A percentile compares a stretch with the other conserved stretches of the same genome.
phyloP scores from a whole-genome alignment of 371 early-diverging fungal species.

The Paraphysoderma sedebokerense region DNA sequence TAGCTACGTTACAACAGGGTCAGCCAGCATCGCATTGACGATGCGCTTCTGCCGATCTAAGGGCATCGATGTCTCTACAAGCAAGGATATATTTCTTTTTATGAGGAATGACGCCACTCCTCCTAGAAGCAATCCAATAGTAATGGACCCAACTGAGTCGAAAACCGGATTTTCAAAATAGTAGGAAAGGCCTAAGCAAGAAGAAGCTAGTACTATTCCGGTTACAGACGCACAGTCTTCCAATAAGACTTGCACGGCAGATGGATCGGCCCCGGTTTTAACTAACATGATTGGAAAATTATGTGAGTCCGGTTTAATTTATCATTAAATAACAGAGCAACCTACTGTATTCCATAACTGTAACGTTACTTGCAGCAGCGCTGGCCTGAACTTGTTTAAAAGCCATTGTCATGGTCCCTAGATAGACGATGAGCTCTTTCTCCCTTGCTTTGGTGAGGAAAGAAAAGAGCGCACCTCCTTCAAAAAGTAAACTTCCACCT shows the following conservation, averaged over 20 bases:
- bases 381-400: constrained; percentile 10
- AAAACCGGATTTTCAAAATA: constrained; percentile 10
- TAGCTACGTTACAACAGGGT: constrained; percentile 16
- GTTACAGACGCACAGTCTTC: constrained; percentile 19
- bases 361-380: constrained; percentile 10
- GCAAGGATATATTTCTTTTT: constrained; percentile 16
- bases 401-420: constrained; percentile 18
- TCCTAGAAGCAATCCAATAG: constrained; percentile 17
- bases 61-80: constrained; percentile 17
- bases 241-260: constrained; percentile 1
- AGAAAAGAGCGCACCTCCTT: constrained; percentile 9
- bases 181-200: constrained; percentile 10
- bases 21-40: constrained; percentile 13
- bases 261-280: constrained; percentile 8
- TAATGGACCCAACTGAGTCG: constrained; percentile 18
- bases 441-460: neutral
- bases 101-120: constrained; percentile 18
- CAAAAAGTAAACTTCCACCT: constrained; percentile 15
- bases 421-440: neutral
- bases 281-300: neutral
- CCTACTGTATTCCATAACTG: constrained; percentile 9
- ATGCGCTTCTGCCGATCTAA: constrained; percentile 9
- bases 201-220: constrained; percentile 18
- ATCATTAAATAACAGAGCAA: neutral
- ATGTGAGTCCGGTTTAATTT: no score